A percentile compares a stretch with the other conserved stretches of the same genome.
Evolutionary conservation across 352 stramenopile genomes (phyloP).

Genomic region (Globisporangium uncinulatum): DNA sequence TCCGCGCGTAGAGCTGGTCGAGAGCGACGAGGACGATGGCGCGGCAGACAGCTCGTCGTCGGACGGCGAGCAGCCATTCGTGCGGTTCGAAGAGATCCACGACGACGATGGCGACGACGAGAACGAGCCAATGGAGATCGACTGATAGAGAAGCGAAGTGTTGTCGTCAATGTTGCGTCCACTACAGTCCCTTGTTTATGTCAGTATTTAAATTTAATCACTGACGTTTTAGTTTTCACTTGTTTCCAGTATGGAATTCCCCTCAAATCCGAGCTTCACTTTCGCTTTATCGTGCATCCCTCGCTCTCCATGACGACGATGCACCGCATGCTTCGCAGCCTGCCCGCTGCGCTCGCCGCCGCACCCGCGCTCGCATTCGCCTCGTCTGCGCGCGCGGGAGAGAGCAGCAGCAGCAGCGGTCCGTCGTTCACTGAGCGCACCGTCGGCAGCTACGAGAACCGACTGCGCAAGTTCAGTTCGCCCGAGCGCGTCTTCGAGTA

Average conservation of each 20-base stretch:
- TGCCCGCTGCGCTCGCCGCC: conserved; percentile 16
- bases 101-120: conserved; percentile 52
- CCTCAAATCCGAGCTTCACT: no score
- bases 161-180: background rate
- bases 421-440: conserved; percentile 75
- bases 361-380: conserved; percentile 5
- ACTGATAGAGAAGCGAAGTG: conserved; percentile 21
- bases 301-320: background rate
- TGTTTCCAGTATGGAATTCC: no score
- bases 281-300: no score
- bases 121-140: conserved; percentile 63
- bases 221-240: no score
- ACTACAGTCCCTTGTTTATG: no score
- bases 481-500: conserved; percentile 89
- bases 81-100: conserved; percentile 68
- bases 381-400: conserved; percentile 17
- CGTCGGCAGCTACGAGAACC: conserved; percentile 87
- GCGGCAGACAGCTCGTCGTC: conserved; percentile 5
- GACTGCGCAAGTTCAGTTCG: conserved; percentile 74
- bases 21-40: conserved; percentile 31
- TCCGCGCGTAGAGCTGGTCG: conserved; percentile 49
- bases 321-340: conserved; percentile 7
- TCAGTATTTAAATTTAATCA: background rate
- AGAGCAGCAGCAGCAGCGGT: conserved; percentile 7
- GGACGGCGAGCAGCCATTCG: conserved; percentile 20